Evolutionary conservation across 441 rosid genomes (phyloP).

Genomic region (Syzygium syzygioides): DNA sequence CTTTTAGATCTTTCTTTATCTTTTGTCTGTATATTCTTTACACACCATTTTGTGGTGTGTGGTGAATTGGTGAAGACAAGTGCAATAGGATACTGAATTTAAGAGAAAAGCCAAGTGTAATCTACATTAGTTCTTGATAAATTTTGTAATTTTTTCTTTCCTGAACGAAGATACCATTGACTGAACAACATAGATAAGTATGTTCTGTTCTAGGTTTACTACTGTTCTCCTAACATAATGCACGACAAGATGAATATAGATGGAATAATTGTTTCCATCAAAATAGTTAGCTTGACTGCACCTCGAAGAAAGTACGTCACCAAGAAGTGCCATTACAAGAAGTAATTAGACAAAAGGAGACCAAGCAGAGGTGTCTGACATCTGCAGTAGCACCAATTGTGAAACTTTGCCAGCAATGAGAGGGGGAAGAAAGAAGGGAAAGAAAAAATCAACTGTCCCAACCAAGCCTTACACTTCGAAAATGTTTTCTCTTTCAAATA

Average conservation of each 20-base stretch:
- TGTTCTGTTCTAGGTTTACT: neutral
- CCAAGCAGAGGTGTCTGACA: neutral
- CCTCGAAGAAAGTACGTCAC: neutral
- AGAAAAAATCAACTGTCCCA: neutral
- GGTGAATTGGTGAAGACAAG: neutral
- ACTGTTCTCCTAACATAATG: neutral
- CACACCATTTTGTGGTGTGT: neutral
- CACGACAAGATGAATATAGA: neutral
- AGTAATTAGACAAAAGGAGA: neutral
- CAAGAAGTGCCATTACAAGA: neutral
- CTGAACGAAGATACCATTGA: neutral
- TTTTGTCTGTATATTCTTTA: neutral
- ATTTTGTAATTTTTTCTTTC: neutral
- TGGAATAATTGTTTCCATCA: neutral
- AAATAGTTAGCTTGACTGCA: neutral
- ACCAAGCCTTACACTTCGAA: neutral
- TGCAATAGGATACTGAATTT: neutral
- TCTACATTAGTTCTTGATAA: neutral
- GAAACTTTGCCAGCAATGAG: neutral
- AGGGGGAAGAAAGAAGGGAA: neutral
- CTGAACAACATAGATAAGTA: neutral
- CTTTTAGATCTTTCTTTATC: neutral
- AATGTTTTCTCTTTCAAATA: neutral
- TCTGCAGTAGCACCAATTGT: neutral
- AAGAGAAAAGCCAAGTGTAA: neutral